Evolutionary conservation across 2,329 filamentous ascomycete species (phyloP).

Genomic region (Waltergamsia citrina): DNA sequence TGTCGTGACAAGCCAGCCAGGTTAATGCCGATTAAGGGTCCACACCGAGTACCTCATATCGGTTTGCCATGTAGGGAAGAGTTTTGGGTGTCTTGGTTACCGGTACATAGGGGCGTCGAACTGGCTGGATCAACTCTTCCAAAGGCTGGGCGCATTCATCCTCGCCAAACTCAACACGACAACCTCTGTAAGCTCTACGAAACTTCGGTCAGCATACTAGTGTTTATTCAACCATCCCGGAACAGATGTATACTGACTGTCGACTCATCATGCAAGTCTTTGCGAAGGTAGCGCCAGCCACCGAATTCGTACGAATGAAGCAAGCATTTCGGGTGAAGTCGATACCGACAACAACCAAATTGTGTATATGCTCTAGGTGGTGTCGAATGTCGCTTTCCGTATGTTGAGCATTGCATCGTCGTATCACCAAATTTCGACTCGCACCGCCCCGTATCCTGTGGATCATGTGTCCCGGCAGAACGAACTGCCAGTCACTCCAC

Average conservation of each 20-base stretch:
- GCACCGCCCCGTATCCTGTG: conserved; percentile 57
- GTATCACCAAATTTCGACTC: conserved; percentile 65
- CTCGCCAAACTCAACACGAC: conserved; percentile 58
- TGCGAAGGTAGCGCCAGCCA: conserved; percentile 67
- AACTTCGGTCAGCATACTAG: conserved; percentile 16
- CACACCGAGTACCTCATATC: conserved; percentile 50
- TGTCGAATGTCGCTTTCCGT: conserved; percentile 57
- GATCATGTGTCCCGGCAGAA: conserved; percentile 51
- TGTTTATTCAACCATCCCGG: background rate
- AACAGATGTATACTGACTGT: conserved; percentile 25
- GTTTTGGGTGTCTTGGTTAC: conserved; percentile 9
- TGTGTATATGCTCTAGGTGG: conserved; percentile 77
- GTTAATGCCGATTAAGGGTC: conserved; percentile 30
- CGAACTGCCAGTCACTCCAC: conserved; percentile 66
- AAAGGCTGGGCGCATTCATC: conserved; percentile 65
- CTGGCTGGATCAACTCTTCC: conserved; percentile 8
- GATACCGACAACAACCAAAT: conserved; percentile 61
- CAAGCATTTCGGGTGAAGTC: conserved; percentile 48
- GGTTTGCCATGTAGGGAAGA: conserved; percentile 32
- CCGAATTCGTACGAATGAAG: conserved; percentile 66
- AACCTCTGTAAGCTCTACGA: conserved; percentile 56
- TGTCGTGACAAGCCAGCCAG: conserved; percentile 11
- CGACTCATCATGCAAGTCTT: conserved; percentile 68
- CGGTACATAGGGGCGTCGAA: conserved; percentile 5
- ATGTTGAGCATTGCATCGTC: conserved; percentile 44